phyloP scores from a whole-genome alignment of 441 rosid species.

The Gossypium armourianum region DNA sequence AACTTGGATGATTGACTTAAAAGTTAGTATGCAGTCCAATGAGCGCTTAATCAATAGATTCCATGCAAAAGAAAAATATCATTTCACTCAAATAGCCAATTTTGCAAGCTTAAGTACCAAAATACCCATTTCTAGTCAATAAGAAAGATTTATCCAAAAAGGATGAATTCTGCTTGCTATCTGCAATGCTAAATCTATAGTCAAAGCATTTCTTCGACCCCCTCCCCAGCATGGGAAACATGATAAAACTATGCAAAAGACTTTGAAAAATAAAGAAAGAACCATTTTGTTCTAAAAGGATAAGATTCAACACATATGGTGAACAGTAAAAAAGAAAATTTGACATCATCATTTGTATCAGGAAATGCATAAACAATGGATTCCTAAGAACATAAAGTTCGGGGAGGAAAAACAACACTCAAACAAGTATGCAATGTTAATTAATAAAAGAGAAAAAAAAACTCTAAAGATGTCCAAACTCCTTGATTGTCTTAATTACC shows the following conservation, averaged over 20 bases:
- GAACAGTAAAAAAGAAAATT: not conserved
- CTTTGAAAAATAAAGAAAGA: not conserved
- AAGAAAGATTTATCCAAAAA: not conserved
- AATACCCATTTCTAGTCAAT: not conserved
- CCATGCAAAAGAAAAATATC: not conserved
- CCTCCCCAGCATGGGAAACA: too few species aligned
- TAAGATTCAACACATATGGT: constrained; percentile 3
- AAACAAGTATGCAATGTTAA: not conserved
- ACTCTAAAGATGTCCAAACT: not conserved
- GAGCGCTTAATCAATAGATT: not conserved
- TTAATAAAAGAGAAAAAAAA: not conserved
- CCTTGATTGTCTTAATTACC: not conserved
- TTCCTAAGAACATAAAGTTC: not conserved
- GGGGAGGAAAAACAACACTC: not conserved
- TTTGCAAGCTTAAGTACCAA: not conserved
- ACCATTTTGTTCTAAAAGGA: too few species aligned
- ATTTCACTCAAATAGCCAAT: not conserved
- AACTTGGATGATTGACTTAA: not conserved
- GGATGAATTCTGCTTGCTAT: not conserved
- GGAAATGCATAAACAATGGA: not conserved
- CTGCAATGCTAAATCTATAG: not conserved
- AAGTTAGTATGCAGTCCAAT: not conserved
- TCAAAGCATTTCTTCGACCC: not conserved
- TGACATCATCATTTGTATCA: not conserved
- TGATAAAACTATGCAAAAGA: not conserved